Conservation (phyloP, 2,329 filamentous ascomycete species). For the Pyrenophora graminea region DNA sequence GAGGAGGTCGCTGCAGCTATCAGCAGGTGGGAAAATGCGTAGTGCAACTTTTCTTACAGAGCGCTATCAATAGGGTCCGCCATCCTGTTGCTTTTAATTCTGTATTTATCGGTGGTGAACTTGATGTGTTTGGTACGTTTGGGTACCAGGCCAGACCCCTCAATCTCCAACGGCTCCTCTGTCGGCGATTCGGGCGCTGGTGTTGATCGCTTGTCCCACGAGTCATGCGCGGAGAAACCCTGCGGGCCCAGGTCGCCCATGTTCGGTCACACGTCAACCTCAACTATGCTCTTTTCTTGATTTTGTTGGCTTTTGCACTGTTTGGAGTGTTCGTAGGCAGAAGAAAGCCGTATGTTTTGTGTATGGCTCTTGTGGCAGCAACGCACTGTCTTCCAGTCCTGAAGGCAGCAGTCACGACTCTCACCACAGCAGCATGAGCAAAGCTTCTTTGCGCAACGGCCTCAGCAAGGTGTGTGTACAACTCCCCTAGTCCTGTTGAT, state of each 20-base stretch:
- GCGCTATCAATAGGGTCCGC: slow-evolving; percentile 64
- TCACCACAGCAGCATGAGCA: neutral
- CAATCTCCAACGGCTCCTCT: slow-evolving; percentile 17
- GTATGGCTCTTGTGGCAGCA: neutral
- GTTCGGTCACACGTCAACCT: slow-evolving; percentile 14
- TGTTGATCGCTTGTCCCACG: slow-evolving; percentile 14
- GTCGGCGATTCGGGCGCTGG: slow-evolving; percentile 23
- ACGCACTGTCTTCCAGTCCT: no score
- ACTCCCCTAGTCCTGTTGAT: no score
- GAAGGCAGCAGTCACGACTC: neutral
- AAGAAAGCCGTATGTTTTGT: neutral
- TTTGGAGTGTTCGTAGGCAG: neutral
- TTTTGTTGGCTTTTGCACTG: neutral
- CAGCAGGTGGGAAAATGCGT: slow-evolving; percentile 12
- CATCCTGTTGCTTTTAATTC: slow-evolving; percentile 28
- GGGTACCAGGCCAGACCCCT: slow-evolving; percentile 27
- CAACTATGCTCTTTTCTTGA: slow-evolving; percentile 5
- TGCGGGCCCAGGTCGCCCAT: slow-evolving; percentile 13
- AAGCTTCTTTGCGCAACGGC: neutral
- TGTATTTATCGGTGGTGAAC: slow-evolving; percentile 19
- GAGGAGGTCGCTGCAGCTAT: slow-evolving; percentile 79
- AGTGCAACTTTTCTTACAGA: slow-evolving; percentile 59
- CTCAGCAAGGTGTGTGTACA: no score
- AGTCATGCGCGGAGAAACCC: slow-evolving; percentile 23
- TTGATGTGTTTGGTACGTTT: slow-evolving; percentile 18